phyloP scores from a whole-genome alignment of 2,329 filamentous ascomycete species.

The Nemania sp. region DNA sequence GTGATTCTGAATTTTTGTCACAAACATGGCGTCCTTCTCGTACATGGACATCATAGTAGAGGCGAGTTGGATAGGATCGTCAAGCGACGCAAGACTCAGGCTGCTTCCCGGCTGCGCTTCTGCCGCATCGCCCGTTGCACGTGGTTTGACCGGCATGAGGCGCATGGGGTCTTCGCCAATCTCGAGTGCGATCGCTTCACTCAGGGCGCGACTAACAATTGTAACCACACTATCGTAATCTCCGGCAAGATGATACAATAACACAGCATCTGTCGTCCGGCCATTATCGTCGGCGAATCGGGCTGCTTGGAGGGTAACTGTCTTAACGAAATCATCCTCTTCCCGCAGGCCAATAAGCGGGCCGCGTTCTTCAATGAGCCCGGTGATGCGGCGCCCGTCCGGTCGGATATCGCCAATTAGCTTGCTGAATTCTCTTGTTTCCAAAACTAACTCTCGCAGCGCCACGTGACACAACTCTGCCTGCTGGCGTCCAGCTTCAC shows the following conservation, averaged over 20 bases:
- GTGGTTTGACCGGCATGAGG: constrained; percentile 78
- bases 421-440: constrained; percentile 93
- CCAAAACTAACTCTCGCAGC: constrained; percentile 89
- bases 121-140: constrained; percentile 49
- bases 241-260: constrained; percentile 91
- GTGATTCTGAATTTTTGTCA: constrained; percentile 58
- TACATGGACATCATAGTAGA: constrained; percentile 66
- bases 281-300: constrained; percentile 93
- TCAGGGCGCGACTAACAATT: constrained; percentile 87
- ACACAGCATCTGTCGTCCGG: constrained; percentile 87
- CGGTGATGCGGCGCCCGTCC: constrained; percentile 82
- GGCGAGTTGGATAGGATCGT: constrained; percentile 63
- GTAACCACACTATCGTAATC: constrained; percentile 94
- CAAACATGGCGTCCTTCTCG: constrained; percentile 63
- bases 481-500: constrained; percentile 75
- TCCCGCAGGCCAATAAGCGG: constrained; percentile 77
- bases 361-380: constrained; percentile 84
- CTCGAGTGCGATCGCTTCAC: constrained; percentile 84
- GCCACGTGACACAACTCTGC: constrained; percentile 87
- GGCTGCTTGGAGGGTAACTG: constrained; percentile 91
- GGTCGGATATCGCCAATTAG: constrained; percentile 87
- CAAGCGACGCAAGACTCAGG: constrained; percentile 62
- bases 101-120: constrained; percentile 55
- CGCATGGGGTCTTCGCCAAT: constrained; percentile 80
- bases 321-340: constrained; percentile 82